Base-by-base conservation (phyloP, 352 stramenopile species). In the Phytophthora idaei region DNA sequence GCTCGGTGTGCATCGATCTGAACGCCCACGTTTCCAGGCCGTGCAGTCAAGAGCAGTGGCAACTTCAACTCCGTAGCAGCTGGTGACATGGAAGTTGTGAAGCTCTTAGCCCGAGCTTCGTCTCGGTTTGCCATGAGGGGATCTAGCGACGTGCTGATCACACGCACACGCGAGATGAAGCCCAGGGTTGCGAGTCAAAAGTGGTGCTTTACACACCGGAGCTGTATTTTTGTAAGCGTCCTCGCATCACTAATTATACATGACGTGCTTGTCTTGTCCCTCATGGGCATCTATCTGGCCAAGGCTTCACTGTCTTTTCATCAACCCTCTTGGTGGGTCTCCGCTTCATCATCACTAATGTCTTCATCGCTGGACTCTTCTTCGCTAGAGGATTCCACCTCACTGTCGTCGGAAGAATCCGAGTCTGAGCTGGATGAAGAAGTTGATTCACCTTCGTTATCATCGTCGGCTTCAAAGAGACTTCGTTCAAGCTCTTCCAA, bases 401-500 rank as follows among this genome's bases (percentile, higher is more conserved):
- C 72, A 59, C 57, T 79, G 29, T 67, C 60, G 12, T 64, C 71
- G 4, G 56, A 73, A n/a, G 57, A 71, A 57, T 77, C 64, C 4
- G 61, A 80, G 10, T 68, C 54, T n/a, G 56, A 71, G 21, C 64
- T 70, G 27, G 57, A 48, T 36, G 45, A 52, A 52, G 46, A 78
- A 3, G 60, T 71, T 12, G 58, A 58, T 11, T 69, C 50, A 12
- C 76, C 69, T 4, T 69, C 54, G 4, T 64, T 58, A 5, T 47
- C 69, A 14, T 76, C 67, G 1, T 79, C 77, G 1, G 64, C 60
- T 57, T 89, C 69, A 7, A 81, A 49, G 5, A 94, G 61, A 61
- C 74, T 80, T n/a, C 54, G 67, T 62, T 96, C 88, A 32, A 96
- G 78, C 49, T 93, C 83, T 27, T 88, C 74, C 6, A 96, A 66